phyloP scores from a whole-genome alignment of 345 rosid species.

The Lumnitzera racemosa region DNA sequence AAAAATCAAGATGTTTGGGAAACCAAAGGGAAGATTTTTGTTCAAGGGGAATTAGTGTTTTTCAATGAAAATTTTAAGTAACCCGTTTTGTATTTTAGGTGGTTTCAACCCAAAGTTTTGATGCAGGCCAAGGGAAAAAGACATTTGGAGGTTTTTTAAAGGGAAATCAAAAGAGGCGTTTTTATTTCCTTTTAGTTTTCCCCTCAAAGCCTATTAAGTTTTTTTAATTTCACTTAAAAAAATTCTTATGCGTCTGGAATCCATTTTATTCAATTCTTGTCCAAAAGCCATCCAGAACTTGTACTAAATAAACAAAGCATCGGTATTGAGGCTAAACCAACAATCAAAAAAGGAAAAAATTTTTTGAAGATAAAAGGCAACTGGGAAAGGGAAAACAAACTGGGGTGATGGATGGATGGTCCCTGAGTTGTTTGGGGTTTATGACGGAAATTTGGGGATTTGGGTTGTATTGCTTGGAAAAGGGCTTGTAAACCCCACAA shows the following conservation, averaged over 20 bases:
- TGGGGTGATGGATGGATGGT: constrained; percentile 27
- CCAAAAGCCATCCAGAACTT: constrained; percentile 34
- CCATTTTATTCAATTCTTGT: background rate
- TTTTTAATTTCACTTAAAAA: background rate
- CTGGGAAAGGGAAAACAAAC: constrained; percentile 31
- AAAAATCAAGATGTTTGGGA: constrained; percentile 28
- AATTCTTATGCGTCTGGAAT: background rate
- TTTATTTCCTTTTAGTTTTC: constrained; percentile 3
- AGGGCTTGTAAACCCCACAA: background rate
- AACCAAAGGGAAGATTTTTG: constrained; percentile 26
- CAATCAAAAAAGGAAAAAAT: constrained; percentile 42
- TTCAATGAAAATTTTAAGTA: background rate
- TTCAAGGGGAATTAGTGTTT: background rate
- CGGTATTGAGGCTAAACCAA: constrained; percentile 37
- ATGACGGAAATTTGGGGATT: constrained; percentile 3
- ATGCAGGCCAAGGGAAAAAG: constrained; percentile 28
- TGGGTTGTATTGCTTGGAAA: background rate
- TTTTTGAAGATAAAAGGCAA: constrained; percentile 38
- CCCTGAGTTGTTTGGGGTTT: constrained; percentile 4
- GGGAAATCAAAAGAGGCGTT: constrained; percentile 66
- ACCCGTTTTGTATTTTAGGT: constrained; percentile 22
- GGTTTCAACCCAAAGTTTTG: constrained; percentile 21
- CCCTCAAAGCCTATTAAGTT: background rate
- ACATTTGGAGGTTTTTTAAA: constrained; percentile 58
- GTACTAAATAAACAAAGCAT: constrained; percentile 59